phyloP scores from a whole-genome alignment of 1,284 basidiomycete genomes.

The Phellopilus nigrolimitatus region DNA sequence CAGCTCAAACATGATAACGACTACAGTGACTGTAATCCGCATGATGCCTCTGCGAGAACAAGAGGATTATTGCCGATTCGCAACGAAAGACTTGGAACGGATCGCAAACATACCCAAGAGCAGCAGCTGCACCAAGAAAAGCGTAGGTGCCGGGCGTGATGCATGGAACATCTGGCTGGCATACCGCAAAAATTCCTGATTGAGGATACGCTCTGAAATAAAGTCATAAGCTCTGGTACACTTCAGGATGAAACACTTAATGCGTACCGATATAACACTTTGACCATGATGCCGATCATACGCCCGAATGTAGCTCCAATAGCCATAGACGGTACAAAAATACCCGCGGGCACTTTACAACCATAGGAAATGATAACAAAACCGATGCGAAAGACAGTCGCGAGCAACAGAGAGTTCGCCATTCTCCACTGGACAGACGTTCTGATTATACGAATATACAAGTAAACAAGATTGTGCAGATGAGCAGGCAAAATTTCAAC shows the following conservation, averaged over 20 bases:
- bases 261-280: slow-evolving; percentile 80
- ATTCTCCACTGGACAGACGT: slow-evolving; percentile 92
- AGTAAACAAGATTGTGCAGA: slow-evolving; percentile 4
- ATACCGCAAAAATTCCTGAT: slow-evolving; percentile 86
- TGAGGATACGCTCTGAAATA: slow-evolving; percentile 68
- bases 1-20: slow-evolving; percentile 99
- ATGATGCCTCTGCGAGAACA: slow-evolving; percentile 77
- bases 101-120: slow-evolving; percentile 62
- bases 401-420: slow-evolving; percentile 88
- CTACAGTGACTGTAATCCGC: slow-evolving; percentile 95
- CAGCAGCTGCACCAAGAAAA: slow-evolving; percentile 90
- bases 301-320: slow-evolving; percentile 94
- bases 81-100: slow-evolving; percentile 17
- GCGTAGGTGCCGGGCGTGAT: slow-evolving; percentile 99
- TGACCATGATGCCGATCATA: slow-evolving; percentile 93
- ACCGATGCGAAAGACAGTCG: slow-evolving; percentile 82
- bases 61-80: not conserved
- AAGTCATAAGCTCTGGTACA: not conserved
- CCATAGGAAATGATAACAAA: slow-evolving; percentile 94
- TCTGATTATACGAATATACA: slow-evolving; percentile 36
- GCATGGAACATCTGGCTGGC: slow-evolving; percentile 89
- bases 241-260: slow-evolving; percentile 4
- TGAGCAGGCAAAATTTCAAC: not conserved
- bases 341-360: slow-evolving; percentile 94
- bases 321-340: slow-evolving; percentile 98